Conservation (phyloP, 2,329 filamentous ascomycete species). For the Colletotrichum shisoi region DNA sequence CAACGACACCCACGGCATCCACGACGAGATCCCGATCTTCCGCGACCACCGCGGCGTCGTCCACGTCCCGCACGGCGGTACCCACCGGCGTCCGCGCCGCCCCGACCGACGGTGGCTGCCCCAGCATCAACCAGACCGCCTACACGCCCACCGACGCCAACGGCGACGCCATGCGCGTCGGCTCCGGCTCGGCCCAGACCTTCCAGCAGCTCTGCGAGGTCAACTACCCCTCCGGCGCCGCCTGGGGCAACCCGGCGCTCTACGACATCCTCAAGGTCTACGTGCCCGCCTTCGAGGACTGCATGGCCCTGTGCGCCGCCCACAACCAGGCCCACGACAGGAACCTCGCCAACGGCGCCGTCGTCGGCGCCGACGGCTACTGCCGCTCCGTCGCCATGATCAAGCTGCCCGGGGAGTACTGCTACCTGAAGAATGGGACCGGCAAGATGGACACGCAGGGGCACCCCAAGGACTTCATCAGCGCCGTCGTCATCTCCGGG, state of each 20-base stretch:
- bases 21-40: not conserved
- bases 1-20: not conserved
- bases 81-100: slow-evolving; percentile 26
- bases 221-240: slow-evolving; percentile 38
- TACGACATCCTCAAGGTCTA: slow-evolving; percentile 41
- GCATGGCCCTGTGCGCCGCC: slow-evolving; percentile 40
- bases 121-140: slow-evolving; percentile 37
- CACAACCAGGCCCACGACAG: slow-evolving; percentile 30
- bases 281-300: slow-evolving; percentile 40
- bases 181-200: slow-evolving; percentile 13
- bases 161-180: slow-evolving; percentile 6
- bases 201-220: slow-evolving; percentile 40
- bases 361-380: slow-evolving; percentile 18
- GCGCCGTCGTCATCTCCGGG: slow-evolving; percentile 31
- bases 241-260: slow-evolving; percentile 37
- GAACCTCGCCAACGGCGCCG: slow-evolving; percentile 20
- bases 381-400: slow-evolving; percentile 40
- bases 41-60: not conserved
- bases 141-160: slow-evolving; percentile 36
- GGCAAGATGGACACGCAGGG: slow-evolving; percentile 37
- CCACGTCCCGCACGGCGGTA: not conserved
- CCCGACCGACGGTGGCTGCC: slow-evolving; percentile 40
- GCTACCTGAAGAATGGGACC: slow-evolving; percentile 42
- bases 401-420: slow-evolving; percentile 40
- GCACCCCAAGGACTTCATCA: slow-evolving; percentile 24